Base-by-base conservation (phyloP, 768 basidiomycete genomes). In the Chalciporus sphaerocephalus region DNA sequence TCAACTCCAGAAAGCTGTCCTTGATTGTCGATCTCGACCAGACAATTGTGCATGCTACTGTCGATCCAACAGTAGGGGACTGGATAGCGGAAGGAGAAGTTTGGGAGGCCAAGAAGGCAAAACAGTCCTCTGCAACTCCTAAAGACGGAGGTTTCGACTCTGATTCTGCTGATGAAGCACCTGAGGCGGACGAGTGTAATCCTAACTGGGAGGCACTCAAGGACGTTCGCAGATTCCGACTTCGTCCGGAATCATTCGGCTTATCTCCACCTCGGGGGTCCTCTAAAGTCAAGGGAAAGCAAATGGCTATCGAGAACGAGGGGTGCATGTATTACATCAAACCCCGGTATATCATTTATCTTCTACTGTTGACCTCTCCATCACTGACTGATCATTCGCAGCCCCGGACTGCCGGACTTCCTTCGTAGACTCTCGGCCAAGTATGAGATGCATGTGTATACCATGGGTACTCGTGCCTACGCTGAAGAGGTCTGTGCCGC, bases 391-490 rank as follows among this genome's bases (percentile, higher is more conserved):
- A 35, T 36, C 15, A 5, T 32, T 33, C 38, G 27, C 28, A 84
- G 93, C 54, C 93, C 93, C 7, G 90, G 92, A n/a, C 79, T 92
- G 69, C 69, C 74, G 44, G 75, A 80, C 38, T 98, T 99, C 65
- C 73, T 99, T 42, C 69, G 71, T 49, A 73, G 74, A 36, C 78
- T 87, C 53, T 77, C 87, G 27, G 69, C 72, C 40, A 83, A 87
- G 59, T 99, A 95, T 66, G 94, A 98, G 69, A 92, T 98, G 92
- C 96, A 98, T 64, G 94, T 99, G 38, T 99, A 99, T 68, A 99
- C 95, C 18, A 98, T 98, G 94, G 96, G 96, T 44, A 97, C 95
- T 20, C 83, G 96, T 36, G 86, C 92, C 36, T 99, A 98, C 67
- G 96, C 96, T 28, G 89, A 93, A 66, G 80, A 92, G 64, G 95